Evolutionary conservation across 164 flowering plant species (phyloP), one percentile per base, ranked within the genome.

Genomic region (Aristolochia contorta): DNA sequence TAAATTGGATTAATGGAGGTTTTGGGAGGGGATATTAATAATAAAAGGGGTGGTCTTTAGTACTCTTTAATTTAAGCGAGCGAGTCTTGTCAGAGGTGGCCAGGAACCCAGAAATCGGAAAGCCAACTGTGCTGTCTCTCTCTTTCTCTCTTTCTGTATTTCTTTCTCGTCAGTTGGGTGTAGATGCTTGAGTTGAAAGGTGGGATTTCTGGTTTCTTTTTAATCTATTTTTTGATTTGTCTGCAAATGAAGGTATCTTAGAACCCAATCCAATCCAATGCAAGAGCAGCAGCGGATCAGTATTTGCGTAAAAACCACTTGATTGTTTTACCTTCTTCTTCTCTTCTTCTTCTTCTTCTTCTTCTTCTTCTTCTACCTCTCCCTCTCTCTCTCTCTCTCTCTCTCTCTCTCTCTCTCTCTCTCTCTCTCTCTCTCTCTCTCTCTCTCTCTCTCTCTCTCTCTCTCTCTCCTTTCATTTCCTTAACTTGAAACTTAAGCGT

Each of bases 221-320:
- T 22, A 24, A 4, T 53, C 25, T 45, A 9, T 24, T 24, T 54
- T 13, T 37, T 54, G 6, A 22, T 21, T 53, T 15, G 21, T 45
- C 41, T 54, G 19, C 59, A 63, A 63, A 54, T 23, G 45, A 63
- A 69, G 86, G 72, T 81, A 60, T 69, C 89, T 86, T 86, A 71
- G 76, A 81, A 67, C 65, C 76, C 85, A 84, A 84, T 81, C 81
- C 69, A 82, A 52, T 72, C 68, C 74, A 72, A 69, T 71, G 76
- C 71, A 67, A 63, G 70, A 75, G 74, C 80, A 66, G 74, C 71
- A 71, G 75, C n/a, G n/a, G n/a, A n/a, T n/a, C n/a, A 79, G 65
- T 54, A 67, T 77, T 83, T 83, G 95, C 91, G 80, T 87, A 79
- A 80, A 81, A 69, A 67, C 84, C 89, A 87, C 91, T 85, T 81